Conservation (phyloP, 768 basidiomycete genomes). For the Leccinum olivaceopallidum region DNA sequence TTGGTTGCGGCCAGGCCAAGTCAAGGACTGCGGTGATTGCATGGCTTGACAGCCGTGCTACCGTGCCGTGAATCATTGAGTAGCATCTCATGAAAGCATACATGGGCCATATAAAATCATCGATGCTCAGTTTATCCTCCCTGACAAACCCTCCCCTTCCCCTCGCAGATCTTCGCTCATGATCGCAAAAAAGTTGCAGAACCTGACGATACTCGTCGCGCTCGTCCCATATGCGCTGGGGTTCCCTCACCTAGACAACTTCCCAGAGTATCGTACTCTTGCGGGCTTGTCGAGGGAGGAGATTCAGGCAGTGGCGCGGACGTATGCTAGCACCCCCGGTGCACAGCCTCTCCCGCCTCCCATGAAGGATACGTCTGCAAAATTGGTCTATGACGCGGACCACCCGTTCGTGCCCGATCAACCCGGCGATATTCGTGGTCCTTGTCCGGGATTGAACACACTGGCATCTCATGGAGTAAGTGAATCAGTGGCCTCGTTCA, state of each 20-base stretch:
- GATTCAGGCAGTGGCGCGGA: slow-evolving; percentile 11
- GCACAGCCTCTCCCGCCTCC: slow-evolving; percentile 25
- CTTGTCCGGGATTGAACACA: slow-evolving; percentile 27
- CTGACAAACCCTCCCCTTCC: background rate
- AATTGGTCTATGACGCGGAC: slow-evolving; percentile 19
- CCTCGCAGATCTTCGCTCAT: background rate
- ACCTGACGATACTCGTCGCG: slow-evolving; percentile 1
- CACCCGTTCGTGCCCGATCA: slow-evolving; percentile 18
- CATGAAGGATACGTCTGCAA: slow-evolving; percentile 26
- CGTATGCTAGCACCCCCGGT: slow-evolving; percentile 21
- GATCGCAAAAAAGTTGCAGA: slow-evolving; percentile 8
- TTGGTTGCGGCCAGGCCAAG: too few species aligned
- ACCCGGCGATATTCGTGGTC: slow-evolving; percentile 28
- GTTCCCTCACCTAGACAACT: slow-evolving; percentile 15
- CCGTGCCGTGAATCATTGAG: too few species aligned
- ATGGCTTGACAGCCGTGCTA: too few species aligned
- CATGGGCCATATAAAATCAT: slow-evolving; percentile 7
- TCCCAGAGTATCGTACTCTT: slow-evolving; percentile 25
- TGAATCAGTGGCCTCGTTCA: background rate
- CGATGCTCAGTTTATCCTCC: too few species aligned
- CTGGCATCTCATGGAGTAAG: slow-evolving; percentile 29
- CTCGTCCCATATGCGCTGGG: slow-evolving; percentile 14
- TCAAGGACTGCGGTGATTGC: too few species aligned
- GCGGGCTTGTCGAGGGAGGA: slow-evolving; percentile 20
- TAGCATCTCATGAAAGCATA: too few species aligned